phyloP scores from a whole-genome alignment of 2,329 filamentous ascomycete species.

The Didymella lethalis region DNA sequence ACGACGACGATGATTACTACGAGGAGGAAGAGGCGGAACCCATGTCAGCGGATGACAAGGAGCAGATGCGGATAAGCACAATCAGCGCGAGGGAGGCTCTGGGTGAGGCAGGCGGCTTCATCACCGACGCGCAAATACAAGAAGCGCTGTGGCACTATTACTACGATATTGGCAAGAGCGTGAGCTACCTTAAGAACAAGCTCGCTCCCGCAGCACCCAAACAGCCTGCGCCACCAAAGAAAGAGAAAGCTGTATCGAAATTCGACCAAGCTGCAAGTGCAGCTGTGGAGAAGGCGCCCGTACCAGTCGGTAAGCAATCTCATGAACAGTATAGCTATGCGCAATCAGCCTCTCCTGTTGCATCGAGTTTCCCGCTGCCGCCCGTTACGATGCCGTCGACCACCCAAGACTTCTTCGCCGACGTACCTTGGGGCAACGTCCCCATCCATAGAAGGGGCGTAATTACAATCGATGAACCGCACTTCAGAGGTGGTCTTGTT shows the following conservation, averaged over 20 bases:
- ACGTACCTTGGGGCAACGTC: conserved; percentile 84
- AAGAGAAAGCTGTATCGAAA: conserved; percentile 52
- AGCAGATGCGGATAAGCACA: conserved; percentile 71
- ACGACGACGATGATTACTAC: conserved; percentile 60
- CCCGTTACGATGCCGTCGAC: conserved; percentile 34
- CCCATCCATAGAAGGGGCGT: conserved; percentile 69
- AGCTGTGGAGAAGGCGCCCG: conserved; percentile 50
- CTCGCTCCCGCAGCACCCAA: conserved; percentile 34
- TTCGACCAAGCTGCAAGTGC: conserved; percentile 57
- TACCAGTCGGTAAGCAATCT: conserved; percentile 57
- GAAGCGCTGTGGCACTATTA: conserved; percentile 96
- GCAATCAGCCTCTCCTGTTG: conserved; percentile 25
- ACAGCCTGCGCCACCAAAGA: conserved; percentile 42
- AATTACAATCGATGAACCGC: conserved; percentile 67
- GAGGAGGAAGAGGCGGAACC: conserved; percentile 30
- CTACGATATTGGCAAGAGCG: conserved; percentile 87
- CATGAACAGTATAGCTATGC: conserved; percentile 23
- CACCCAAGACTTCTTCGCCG: conserved; percentile 73
- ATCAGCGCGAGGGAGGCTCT: conserved; percentile 71
- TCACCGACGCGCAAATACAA: conserved; percentile 77
- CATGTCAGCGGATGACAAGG: conserved; percentile 46
- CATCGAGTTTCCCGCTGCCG: conserved; percentile 41
- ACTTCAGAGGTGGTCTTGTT: conserved; percentile 72
- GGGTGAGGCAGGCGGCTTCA: conserved; percentile 65
- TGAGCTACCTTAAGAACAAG: conserved; percentile 77